Percentiles rank a stretch among this genome's conserved stretches.
These are phyloP conservation scores for Datisca glomerata DNA, from an alignment of 306 rosid genomes.

Conservation along the genomic window DNA sequence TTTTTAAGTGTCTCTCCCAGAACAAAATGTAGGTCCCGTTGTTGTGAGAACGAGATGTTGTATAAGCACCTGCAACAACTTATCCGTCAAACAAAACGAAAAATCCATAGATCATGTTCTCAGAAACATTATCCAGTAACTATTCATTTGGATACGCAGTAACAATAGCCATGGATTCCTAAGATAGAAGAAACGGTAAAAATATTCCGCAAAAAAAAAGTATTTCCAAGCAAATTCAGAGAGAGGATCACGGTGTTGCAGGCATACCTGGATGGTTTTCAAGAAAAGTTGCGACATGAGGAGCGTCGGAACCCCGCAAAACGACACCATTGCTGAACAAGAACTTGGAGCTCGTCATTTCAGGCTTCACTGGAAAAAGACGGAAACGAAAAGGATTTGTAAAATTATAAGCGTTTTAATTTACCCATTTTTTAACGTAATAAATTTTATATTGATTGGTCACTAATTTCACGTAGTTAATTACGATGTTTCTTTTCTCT, in stretches of 20 bases:
- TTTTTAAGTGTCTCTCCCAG: constrained; percentile 72
- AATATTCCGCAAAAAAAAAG: background rate
- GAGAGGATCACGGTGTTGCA: background rate
- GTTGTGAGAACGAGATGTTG: constrained; percentile 73
- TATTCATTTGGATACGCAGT: too few species aligned
- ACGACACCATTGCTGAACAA: constrained; percentile 56
- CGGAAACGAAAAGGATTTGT: too few species aligned
- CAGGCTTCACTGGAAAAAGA: constrained; percentile 2
- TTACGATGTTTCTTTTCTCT: too few species aligned
- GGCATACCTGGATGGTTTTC: constrained; percentile 54
- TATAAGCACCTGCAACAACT: constrained; percentile 75
- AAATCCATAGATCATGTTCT: too few species aligned
- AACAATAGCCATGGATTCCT: too few species aligned
- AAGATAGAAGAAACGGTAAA: background rate
- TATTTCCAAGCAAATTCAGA: background rate
- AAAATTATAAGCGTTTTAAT: too few species aligned
- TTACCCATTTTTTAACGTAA: too few species aligned
- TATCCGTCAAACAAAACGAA: background rate
- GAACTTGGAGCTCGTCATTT: constrained; percentile 27
- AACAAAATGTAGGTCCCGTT: constrained; percentile 57
- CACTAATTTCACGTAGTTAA: too few species aligned
- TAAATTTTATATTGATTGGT: too few species aligned
- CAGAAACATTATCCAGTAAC: too few species aligned
- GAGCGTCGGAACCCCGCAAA: constrained; percentile 28
- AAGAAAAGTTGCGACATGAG: constrained; percentile 47